phyloP scores from a whole-genome alignment of 148 eudicot species.

The Camellia granthamiana region DNA sequence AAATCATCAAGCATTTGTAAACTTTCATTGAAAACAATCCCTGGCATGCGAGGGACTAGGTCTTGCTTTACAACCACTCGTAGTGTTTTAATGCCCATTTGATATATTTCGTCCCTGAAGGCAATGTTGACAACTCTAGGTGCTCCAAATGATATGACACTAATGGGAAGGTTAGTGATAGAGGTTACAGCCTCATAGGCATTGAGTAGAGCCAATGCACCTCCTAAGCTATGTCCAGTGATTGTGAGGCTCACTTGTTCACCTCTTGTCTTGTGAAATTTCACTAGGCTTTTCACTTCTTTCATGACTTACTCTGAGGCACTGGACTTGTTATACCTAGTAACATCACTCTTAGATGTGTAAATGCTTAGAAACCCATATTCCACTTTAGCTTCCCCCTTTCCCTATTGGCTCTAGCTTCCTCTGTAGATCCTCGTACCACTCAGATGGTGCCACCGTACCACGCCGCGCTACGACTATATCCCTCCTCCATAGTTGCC shows the following conservation, averaged over 20 bases:
- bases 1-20: conserved; percentile 56
- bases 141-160: conserved; percentile 64
- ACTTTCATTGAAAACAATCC: conserved; percentile 58
- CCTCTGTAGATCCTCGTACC: too few relatives aligned
- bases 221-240: conserved; percentile 90
- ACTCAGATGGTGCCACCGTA: conserved; percentile 31
- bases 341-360: conserved; percentile 36
- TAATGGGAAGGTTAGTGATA: conserved; percentile 43
- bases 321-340: conserved; percentile 61
- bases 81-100: conserved; percentile 53
- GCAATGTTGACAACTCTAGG: conserved; percentile 76
- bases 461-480: conserved; percentile 73
- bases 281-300: conserved; percentile 43
- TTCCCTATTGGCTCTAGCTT: conserved; percentile 51
- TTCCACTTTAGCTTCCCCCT: conserved; percentile 59
- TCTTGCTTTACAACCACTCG: conserved; percentile 64
- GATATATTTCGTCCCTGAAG: conserved; percentile 56
- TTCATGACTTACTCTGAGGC: conserved; percentile 64
- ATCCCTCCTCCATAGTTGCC: conserved; percentile 60
- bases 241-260: conserved; percentile 72
- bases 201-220: conserved; percentile 59
- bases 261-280: conserved; percentile 34
- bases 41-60: conserved; percentile 66
- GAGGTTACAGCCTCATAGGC: conserved; percentile 62
- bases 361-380: conserved; percentile 70